These are phyloP conservation scores for Trichoderma endophyticum DNA, from an alignment of 2,329 filamentous ascomycete genomes.

Conservation along the genomic window DNA sequence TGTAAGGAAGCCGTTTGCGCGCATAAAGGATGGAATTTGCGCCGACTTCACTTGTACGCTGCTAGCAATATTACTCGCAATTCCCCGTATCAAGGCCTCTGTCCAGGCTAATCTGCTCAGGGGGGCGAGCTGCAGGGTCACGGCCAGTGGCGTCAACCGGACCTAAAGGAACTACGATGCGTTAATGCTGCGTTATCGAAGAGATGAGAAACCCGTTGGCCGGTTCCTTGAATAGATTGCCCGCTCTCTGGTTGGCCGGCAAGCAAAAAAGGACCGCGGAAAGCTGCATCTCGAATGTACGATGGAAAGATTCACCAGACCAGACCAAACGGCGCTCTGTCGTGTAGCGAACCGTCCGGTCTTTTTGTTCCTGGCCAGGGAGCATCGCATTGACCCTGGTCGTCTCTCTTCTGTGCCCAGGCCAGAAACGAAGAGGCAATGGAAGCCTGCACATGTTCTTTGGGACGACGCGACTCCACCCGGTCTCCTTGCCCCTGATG, in stretches of 20 bases:
- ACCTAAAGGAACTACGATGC: not conserved
- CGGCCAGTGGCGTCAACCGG: constrained; percentile 1
- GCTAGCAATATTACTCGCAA: not conserved
- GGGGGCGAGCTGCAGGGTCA: constrained; percentile 5
- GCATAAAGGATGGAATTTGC: not conserved
- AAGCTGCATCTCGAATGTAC: not conserved
- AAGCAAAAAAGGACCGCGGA: not conserved
- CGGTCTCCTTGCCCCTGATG: not conserved
- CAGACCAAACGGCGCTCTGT: not conserved
- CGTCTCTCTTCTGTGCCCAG: not conserved
- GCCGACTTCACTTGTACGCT: not conserved
- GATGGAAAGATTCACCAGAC: not conserved
- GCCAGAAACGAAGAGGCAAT: not conserved
- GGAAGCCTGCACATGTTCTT: not conserved
- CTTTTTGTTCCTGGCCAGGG: not conserved
- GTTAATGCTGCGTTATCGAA: not conserved
- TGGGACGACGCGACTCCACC: not conserved
- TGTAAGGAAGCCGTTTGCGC: not conserved
- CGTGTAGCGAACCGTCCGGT: not conserved
- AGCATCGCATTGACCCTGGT: not conserved
- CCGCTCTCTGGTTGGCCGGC: not conserved
- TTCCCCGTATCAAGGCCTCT: not conserved
- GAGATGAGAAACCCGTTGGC: not conserved
- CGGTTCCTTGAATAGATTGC: not conserved
- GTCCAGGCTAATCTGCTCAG: constrained; percentile 3